Evolutionary conservation across 2,329 filamentous ascomycete species (phyloP).

Genomic region (Colletotrichum tofieldiae): DNA sequence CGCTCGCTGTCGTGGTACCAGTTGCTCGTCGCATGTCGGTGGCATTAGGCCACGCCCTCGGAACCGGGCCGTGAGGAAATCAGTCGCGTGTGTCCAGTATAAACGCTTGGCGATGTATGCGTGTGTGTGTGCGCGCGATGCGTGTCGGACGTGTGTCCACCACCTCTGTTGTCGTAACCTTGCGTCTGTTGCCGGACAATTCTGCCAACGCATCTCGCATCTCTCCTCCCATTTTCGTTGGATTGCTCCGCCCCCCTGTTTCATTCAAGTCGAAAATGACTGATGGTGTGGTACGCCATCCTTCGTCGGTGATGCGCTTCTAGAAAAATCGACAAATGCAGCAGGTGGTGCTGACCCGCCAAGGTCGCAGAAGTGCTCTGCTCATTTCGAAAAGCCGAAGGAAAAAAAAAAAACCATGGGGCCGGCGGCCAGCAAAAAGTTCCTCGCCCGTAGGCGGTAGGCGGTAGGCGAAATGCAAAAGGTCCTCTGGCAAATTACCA

Average conservation of each 20-base stretch:
- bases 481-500: slow-evolving; percentile 40
- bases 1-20: background rate
- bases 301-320: slow-evolving; percentile 13
- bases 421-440: slow-evolving; percentile 27
- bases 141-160: slow-evolving; percentile 38
- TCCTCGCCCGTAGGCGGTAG: slow-evolving; percentile 20
- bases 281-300: background rate
- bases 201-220: slow-evolving; percentile 32
- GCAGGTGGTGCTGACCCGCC: slow-evolving; percentile 30
- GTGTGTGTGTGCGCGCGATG: slow-evolving; percentile 24
- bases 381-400: slow-evolving; percentile 19
- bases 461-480: slow-evolving; percentile 37
- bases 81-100: slow-evolving; percentile 12
- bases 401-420: background rate
- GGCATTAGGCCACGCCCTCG: slow-evolving; percentile 35
- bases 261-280: slow-evolving; percentile 21
- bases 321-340: slow-evolving; percentile 38
- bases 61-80: slow-evolving; percentile 25
- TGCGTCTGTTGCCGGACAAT: slow-evolving; percentile 4
- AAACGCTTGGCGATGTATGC: slow-evolving; percentile 12
- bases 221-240: slow-evolving; percentile 14
- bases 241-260: slow-evolving; percentile 39
- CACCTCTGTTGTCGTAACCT: slow-evolving; percentile 15
- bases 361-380: background rate
- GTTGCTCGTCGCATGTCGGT: slow-evolving; percentile 29